These are phyloP conservation scores for Rhynchospora pubera DNA, from an alignment of 176 grass and related monocot genomes.

Conservation along the genomic window DNA sequence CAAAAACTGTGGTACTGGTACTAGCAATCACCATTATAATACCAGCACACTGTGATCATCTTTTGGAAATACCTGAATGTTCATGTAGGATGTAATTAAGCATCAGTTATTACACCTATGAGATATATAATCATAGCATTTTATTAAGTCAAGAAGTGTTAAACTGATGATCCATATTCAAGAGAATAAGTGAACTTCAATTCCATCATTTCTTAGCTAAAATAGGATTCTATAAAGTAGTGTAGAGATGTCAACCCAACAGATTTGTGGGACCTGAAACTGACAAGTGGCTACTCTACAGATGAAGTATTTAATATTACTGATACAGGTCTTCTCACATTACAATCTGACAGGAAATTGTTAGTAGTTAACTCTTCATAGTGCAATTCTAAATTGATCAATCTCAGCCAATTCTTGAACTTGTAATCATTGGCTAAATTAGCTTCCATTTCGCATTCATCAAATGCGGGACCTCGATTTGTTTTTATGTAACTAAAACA, in stretches of 20 bases:
- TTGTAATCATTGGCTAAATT: not conserved
- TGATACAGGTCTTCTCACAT: not conserved
- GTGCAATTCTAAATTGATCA: not conserved
- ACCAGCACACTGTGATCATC: not conserved
- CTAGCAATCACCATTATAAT: not conserved
- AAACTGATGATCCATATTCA: conserved; percentile 58
- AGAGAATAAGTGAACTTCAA: conserved; percentile 41
- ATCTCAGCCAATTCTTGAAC: not conserved
- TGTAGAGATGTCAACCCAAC: not conserved
- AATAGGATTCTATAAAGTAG: not conserved
- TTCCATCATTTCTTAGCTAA: not conserved
- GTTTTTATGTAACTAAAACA: not conserved
- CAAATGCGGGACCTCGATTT: not conserved
- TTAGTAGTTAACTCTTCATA: not conserved
- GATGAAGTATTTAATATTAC: not conserved
- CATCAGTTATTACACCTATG: conserved; percentile 16
- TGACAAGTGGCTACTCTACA: not conserved
- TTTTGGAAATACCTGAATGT: not conserved
- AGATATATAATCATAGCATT: conserved; percentile 56
- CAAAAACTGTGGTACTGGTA: not conserved
- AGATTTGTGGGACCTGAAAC: not conserved
- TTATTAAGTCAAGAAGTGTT: conserved; percentile 38
- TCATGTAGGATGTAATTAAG: not conserved
- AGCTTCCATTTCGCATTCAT: not conserved
- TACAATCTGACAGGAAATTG: not conserved